Base-by-base conservation (phyloP, 768 basidiomycete species). In the Saitozyma sp. region DNA sequence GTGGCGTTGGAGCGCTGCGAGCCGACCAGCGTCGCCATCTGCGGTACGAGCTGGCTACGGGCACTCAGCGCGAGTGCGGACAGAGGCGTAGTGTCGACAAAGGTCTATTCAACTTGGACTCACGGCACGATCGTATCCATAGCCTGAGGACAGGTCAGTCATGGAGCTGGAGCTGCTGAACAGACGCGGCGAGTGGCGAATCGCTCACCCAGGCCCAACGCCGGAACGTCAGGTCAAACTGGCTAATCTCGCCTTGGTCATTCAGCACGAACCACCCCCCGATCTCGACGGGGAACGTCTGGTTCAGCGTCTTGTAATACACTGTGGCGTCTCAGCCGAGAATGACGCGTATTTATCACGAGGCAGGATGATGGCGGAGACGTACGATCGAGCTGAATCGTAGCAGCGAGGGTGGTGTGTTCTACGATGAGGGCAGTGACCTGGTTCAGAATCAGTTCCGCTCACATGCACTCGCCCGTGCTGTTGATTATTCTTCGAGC, bases 201-300 rank as follows among this genome's bases (percentile, higher is more conserved):
- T 29, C 29, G 29, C 29, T 29, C 29, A 54, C 37, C 52, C 52
- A 54, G 13, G 52, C 52, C n/a, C n/a, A 54, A 9, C 52, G 52
- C 9, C 52, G 52, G 20, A 54, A 54, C 1, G 52, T 54, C 38
- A 54, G 29, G 17, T 54, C 52, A 20, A 38, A 54, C 29, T 54
- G 52, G 11, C 8, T 11, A 8, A 54, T 54, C 52, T 54, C 29
- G 38, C 29, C 29, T 29, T 29, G 29, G 29, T 29, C 29, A 5
- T 29, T 29, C 29, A 29, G 5, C 29, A 38, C 39, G n/a, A 63
- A 55, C 61, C 62, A 69, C 3, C 54, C 29, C 46, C 61, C 50
- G 14, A 69, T 62, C 48, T 69, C 59, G 16, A 73, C 63, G 9
- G 71, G 71, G 59, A 65, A 73, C 0, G 61, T 64, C 29, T 46